phyloP scores from a whole-genome alignment of 495 filamentous ascomycete genomes.

The Penicillium samsonianum region DNA sequence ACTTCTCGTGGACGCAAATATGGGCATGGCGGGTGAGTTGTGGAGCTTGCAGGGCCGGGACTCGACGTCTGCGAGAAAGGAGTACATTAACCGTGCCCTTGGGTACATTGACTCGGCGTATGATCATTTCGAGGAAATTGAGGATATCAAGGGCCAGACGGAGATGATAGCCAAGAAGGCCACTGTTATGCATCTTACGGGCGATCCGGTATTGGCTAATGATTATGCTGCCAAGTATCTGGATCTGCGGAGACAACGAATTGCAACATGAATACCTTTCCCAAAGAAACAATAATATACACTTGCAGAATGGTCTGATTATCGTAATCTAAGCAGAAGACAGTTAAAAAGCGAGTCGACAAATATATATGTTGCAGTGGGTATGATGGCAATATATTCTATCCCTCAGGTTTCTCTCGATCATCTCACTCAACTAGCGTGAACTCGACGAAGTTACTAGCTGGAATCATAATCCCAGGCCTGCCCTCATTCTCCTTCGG shows the following conservation, averaged over 20 bases:
- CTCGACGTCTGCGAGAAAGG: slow-evolving; percentile 42
- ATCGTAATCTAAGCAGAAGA: background rate
- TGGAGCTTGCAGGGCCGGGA: slow-evolving; percentile 25
- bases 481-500: too few relatives aligned
- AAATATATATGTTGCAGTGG: too few relatives aligned
- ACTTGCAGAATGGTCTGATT: background rate
- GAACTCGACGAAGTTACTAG: too few relatives aligned
- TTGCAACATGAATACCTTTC: slow-evolving; percentile 18
- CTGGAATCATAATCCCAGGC: too few relatives aligned
- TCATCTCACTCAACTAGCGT: too few relatives aligned
- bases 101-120: slow-evolving; percentile 69
- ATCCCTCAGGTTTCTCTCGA: too few relatives aligned
- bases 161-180: slow-evolving; percentile 88
- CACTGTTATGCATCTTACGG: slow-evolving; percentile 72
- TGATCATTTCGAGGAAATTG: slow-evolving; percentile 67
- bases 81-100: slow-evolving; percentile 64
- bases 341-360: too few relatives aligned
- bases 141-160: slow-evolving; percentile 73
- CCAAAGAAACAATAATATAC: background rate
- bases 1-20: slow-evolving; percentile 76
- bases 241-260: slow-evolving; percentile 49
- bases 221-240: slow-evolving; percentile 73
- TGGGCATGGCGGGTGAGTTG: slow-evolving; percentile 71
- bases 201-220: slow-evolving; percentile 70
- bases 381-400: too few relatives aligned